phyloP scores from a whole-genome alignment of 2,329 filamentous ascomycete genomes.

The Cytospora mali region DNA sequence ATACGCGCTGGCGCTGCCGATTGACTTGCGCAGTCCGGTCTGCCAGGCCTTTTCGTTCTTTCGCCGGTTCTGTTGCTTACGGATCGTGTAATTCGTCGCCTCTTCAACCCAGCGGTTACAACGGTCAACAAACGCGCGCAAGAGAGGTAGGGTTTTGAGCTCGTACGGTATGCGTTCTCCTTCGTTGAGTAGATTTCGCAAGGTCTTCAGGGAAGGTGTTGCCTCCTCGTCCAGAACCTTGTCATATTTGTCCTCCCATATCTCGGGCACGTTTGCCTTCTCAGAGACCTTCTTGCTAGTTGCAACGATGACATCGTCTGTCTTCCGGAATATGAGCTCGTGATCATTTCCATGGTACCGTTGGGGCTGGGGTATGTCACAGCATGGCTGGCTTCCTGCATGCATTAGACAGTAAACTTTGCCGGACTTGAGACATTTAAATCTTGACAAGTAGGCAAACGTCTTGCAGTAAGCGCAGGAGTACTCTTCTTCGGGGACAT shows the following conservation, averaged over 20 bases:
- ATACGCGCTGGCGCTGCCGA: slow-evolving; percentile 48
- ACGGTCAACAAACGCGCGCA: slow-evolving; percentile 89
- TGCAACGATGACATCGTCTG: slow-evolving; percentile 67
- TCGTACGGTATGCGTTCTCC: slow-evolving; percentile 95
- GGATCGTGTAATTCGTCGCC: slow-evolving; percentile 91
- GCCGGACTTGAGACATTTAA: slow-evolving; percentile 78
- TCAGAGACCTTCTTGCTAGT: slow-evolving; percentile 79
- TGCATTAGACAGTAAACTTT: slow-evolving; percentile 84
- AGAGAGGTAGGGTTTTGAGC: slow-evolving; percentile 76
- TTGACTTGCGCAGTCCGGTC: slow-evolving; percentile 70
- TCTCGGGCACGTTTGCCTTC: slow-evolving; percentile 81
- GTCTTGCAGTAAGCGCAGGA: slow-evolving; percentile 91
- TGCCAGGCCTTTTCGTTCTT: slow-evolving; percentile 92
- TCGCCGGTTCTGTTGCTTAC: slow-evolving; percentile 95
- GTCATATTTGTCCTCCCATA: slow-evolving; percentile 89
- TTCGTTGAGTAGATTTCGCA: slow-evolving; percentile 84
- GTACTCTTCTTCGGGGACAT: slow-evolving; percentile 88
- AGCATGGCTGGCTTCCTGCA: slow-evolving; percentile 80
- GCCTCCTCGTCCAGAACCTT: slow-evolving; percentile 81
- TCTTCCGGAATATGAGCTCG: slow-evolving; percentile 74
- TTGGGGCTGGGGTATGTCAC: slow-evolving; percentile 66
- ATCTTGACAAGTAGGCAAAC: slow-evolving; percentile 88
- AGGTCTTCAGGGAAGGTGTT: slow-evolving; percentile 80
- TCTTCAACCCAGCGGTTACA: slow-evolving; percentile 99
- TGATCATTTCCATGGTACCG: slow-evolving; percentile 73